Percentiles rank a stretch among this genome's conserved stretches.
Evolutionary conservation across 2,329 filamentous ascomycete species (phyloP).

Genomic region (Xylariaceae sp.): DNA sequence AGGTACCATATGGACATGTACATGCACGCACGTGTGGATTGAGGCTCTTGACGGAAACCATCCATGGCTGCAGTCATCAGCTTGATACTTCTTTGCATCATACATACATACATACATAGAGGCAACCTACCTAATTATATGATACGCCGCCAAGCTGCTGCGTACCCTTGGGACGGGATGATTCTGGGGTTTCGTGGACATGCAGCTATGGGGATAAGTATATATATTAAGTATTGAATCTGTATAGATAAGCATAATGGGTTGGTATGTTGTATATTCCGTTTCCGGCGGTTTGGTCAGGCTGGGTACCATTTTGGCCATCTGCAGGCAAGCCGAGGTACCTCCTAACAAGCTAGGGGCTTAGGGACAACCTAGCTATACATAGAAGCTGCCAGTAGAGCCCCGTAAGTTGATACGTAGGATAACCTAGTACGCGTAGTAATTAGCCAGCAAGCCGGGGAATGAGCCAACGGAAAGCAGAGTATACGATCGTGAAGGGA

Average conservation of each 20-base stretch:
- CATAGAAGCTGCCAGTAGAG: no score
- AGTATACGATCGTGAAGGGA: no score
- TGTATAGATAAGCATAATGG: no score
- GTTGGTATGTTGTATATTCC: background rate
- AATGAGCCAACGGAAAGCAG: background rate
- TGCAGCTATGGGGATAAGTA: background rate
- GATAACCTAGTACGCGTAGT: background rate
- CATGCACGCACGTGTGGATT: background rate
- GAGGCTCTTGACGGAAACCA: background rate
- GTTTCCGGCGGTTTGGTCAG: conserved; percentile 20
- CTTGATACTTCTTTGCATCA: background rate
- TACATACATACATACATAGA: no score
- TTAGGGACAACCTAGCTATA: no score
- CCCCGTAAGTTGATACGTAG: no score
- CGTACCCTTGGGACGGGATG: background rate
- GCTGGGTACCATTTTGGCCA: conserved; percentile 17
- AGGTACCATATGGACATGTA: no score
- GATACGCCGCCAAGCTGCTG: background rate
- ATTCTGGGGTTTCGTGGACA: no score
- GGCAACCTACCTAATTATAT: no score
- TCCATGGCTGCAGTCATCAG: background rate
- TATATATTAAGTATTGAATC: background rate
- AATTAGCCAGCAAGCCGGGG: background rate
- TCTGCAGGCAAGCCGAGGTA: conserved; percentile 26
- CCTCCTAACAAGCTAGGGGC: background rate